These are phyloP conservation scores for Globisporangium spiculum DNA, from an alignment of 352 stramenopile species.

Conservation along the genomic window DNA sequence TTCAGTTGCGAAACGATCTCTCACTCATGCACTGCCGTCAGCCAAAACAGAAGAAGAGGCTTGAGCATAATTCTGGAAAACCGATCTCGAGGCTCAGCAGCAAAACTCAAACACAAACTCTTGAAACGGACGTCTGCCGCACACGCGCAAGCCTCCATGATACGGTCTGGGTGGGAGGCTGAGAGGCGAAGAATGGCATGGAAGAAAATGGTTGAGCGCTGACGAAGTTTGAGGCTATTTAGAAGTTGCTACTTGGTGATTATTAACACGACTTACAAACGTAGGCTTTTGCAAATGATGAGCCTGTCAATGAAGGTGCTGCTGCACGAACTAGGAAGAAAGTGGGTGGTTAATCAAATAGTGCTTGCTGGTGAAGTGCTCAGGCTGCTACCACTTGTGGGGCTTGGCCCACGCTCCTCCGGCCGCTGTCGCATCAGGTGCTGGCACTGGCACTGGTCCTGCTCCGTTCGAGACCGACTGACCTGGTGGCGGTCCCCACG, in stretches of 20 bases:
- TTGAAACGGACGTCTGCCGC: slow-evolving; percentile 6
- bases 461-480: slow-evolving; percentile 20
- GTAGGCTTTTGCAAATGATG: not conserved
- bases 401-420: slow-evolving; percentile 55
- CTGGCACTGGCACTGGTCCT: slow-evolving; percentile 10
- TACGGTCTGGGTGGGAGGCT: not conserved
- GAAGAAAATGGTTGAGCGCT: not conserved
- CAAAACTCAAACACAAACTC: not conserved
- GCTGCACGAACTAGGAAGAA: not conserved
- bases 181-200: not conserved
- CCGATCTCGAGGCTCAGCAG: not conserved
- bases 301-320: not conserved
- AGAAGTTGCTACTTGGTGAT: not conserved
- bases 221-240: not conserved
- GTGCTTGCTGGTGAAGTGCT: not conserved
- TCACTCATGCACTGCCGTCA: not conserved
- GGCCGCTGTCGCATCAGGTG: not conserved
- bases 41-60: not conserved
- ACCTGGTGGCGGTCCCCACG: slow-evolving; percentile 23
- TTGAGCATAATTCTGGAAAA: not conserved
- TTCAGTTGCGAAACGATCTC: slow-evolving; percentile 8
- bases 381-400: slow-evolving; percentile 49
- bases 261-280: not conserved
- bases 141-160: not conserved
- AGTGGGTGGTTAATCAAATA: not conserved